Base-by-base conservation (phyloP, 495 filamentous ascomycete genomes). In the Daldinia childiae region DNA sequence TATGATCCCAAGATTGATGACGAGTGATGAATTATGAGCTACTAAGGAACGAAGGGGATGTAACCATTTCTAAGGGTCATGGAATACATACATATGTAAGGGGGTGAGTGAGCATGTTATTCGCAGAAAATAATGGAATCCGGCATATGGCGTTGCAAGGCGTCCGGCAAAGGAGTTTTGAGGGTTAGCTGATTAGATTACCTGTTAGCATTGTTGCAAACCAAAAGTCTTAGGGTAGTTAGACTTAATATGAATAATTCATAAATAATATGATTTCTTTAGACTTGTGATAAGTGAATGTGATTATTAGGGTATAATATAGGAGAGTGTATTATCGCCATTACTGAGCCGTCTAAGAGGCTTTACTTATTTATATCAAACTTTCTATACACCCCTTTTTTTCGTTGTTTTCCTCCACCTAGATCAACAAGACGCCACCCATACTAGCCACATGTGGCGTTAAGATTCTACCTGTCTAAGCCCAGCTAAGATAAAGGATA, bases 1-100 rank as follows among this genome's bases (percentile, higher is more conserved):
- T 17, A 34, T 3, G 6, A 43, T 15, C 17, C 7, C 30, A 24
- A 17, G 26, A 66, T 60, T 60, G 57, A 54, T 19, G 11, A 60
- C 17, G 56, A 66, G 5, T 17, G 19, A 63, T 56, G 58, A 62
- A 45, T 71, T 14, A 70, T 36, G 61, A 66, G 48, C 5, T 41
- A 48, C 11, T 48, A 24, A 11, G 43, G 43, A 48, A 48, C 9
- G 19, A 4, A 12, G 9, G 19, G 43, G 4, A 48, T 4, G 43
- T 48, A 11, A 48, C 8, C 19, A 9, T 48, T 48, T 48, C 43
- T 48, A 48, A 24, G 43, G 43, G 43, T 48, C 19, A 24, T 48
- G 43, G 43, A 24, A 48, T 48, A 48, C 43, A 24, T 48, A 48
- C 8, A 19, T 11, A 36, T 36, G 43, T 4, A 48, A 48, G 43